These are phyloP conservation scores for Solanum chilense DNA, from an alignment of 257 asterid species.

Conservation along the genomic window DNA sequence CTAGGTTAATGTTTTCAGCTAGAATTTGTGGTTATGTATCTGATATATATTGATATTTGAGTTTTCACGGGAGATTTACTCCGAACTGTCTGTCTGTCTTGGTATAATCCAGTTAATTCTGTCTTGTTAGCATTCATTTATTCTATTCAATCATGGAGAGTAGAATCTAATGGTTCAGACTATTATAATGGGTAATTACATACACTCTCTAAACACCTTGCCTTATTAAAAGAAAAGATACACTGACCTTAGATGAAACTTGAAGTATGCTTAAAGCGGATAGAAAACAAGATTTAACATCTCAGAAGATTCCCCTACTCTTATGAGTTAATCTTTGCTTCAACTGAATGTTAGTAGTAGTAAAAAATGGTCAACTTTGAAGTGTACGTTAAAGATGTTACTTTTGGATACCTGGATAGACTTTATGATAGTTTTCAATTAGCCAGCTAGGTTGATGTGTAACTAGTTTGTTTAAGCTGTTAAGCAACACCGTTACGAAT, in stretches of 20 bases:
- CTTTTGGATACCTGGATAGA: not conserved
- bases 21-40: not conserved
- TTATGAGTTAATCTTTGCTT: not conserved
- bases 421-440: not conserved
- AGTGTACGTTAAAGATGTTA: not conserved
- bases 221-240: not conserved
- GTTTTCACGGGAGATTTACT: not conserved
- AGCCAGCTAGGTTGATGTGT: not conserved
- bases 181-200: not conserved
- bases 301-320: not conserved
- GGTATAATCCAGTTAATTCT: not conserved
- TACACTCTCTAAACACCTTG: not conserved
- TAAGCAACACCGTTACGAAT: not conserved
- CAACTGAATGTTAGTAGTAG: not conserved
- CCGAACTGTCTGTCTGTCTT: not conserved
- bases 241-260: not conserved
- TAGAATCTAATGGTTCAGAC: not conserved
- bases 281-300: not conserved
- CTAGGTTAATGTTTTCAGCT: not conserved
- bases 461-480: not conserved
- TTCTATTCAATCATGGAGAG: not conserved
- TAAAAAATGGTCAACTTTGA: not conserved
- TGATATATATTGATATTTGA: not conserved
- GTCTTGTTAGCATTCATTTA: not conserved
- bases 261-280: not conserved